Conservation (phyloP, 441 rosid genomes). For the Corymbia citriodora region DNA sequence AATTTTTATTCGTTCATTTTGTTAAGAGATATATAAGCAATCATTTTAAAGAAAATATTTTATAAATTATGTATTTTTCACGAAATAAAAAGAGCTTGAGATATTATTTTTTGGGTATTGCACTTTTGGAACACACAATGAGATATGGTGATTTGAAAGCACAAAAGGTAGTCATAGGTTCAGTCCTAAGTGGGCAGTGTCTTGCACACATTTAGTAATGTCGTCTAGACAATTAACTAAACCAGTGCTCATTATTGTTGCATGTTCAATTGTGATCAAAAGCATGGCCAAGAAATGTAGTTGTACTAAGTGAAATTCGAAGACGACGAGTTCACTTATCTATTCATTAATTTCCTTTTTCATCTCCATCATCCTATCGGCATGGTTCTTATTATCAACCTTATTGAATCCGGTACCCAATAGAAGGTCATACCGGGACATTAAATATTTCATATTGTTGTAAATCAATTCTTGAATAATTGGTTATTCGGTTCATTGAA, state of each 20-base stretch:
- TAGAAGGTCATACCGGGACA: rapidly evolving
- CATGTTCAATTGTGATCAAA: not conserved
- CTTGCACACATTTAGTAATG: not conserved
- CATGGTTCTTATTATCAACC: not conserved
- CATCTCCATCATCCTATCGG: rapidly evolving
- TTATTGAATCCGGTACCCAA: not conserved
- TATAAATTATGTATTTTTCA: not conserved
- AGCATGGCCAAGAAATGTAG: not conserved
- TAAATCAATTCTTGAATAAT: not conserved
- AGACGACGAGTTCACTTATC: rapidly evolving
- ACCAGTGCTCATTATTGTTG: not conserved
- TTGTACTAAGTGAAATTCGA: not conserved
- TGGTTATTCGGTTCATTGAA: rapidly evolving
- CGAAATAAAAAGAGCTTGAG: not conserved
- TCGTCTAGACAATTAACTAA: not conserved
- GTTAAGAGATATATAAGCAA: not conserved
- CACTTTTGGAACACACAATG: not conserved
- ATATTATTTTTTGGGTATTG: not conserved
- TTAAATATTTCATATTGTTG: not conserved
- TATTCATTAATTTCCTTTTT: not conserved
- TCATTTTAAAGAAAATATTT: not conserved
- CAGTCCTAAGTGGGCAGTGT: not conserved
- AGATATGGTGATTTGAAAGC: not conserved
- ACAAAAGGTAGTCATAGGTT: not conserved
- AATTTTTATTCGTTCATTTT: not conserved